These are phyloP conservation scores for Metarhizium sp. DNA, from an alignment of 2,329 filamentous ascomycete genomes.

Conservation along the genomic window DNA sequence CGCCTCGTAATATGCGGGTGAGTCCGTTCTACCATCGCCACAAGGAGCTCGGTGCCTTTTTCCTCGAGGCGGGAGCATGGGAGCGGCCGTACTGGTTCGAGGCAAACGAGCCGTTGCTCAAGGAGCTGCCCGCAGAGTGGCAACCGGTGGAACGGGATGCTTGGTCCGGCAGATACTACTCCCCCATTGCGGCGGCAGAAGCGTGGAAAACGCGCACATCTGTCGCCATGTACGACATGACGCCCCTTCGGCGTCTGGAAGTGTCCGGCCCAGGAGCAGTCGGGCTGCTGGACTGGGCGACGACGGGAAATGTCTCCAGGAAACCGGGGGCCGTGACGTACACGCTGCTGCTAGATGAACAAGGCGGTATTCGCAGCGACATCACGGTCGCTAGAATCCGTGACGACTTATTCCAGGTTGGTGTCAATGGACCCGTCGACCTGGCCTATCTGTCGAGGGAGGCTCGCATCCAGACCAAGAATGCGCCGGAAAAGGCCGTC, in stretches of 20 bases:
- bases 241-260: slow-evolving; percentile 47
- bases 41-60: slow-evolving; percentile 44
- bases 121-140: slow-evolving; percentile 43
- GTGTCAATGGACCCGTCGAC: slow-evolving; percentile 46
- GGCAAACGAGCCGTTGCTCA: slow-evolving; percentile 41
- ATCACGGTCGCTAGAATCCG: slow-evolving; percentile 45
- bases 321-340: slow-evolving; percentile 43
- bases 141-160: slow-evolving; percentile 44
- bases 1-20: slow-evolving; percentile 47
- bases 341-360: slow-evolving; percentile 42
- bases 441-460: slow-evolving; percentile 43
- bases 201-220: slow-evolving; percentile 57
- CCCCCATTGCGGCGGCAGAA: slow-evolving; percentile 48
- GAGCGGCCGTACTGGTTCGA: slow-evolving; percentile 56
- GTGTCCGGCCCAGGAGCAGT: slow-evolving; percentile 47
- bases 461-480: slow-evolving; percentile 36
- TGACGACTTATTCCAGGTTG: slow-evolving; percentile 42
- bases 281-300: slow-evolving; percentile 43
- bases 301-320: slow-evolving; percentile 38
- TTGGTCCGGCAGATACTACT: slow-evolving; percentile 49
- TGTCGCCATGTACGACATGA: slow-evolving; percentile 55
- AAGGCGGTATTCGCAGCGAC: slow-evolving; percentile 47
- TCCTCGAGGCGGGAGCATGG: slow-evolving; percentile 51
- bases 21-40: slow-evolving; percentile 50
- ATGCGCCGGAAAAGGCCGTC: slow-evolving; percentile 30